Conservation (phyloP, 805 yeast species). For the Candida quercuum region DNA sequence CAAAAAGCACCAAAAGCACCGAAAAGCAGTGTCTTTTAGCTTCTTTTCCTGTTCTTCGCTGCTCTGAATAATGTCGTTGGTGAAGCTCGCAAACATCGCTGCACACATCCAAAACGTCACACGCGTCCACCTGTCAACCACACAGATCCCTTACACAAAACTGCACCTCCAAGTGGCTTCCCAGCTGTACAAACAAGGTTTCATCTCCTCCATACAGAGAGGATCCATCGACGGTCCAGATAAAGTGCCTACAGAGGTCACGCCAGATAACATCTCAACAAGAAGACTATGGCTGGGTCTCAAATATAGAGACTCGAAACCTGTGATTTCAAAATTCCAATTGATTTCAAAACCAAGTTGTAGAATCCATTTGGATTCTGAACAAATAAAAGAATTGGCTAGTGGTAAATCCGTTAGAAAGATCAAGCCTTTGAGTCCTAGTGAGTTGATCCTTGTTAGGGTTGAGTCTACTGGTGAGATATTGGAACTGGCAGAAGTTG, state of each 20-base stretch:
- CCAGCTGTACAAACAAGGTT: slow-evolving; percentile 87
- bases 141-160: slow-evolving; percentile 79
- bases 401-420: slow-evolving; percentile 71
- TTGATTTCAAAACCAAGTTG: slow-evolving; percentile 84
- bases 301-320: slow-evolving; percentile 75
- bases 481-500: slow-evolving; percentile 82
- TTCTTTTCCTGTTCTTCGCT: too few relatives aligned
- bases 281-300: slow-evolving; percentile 89
- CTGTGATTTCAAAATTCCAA: slow-evolving; percentile 68
- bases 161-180: slow-evolving; percentile 79
- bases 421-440: slow-evolving; percentile 80
- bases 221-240: slow-evolving; percentile 90
- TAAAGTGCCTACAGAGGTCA: slow-evolving; percentile 60
- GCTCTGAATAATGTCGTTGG: slow-evolving; percentile 96
- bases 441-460: slow-evolving; percentile 75
- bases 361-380: slow-evolving; percentile 54
- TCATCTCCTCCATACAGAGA: slow-evolving; percentile 74
- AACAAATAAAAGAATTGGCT: slow-evolving; percentile 68
- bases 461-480: slow-evolving; percentile 41
- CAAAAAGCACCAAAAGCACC: too few relatives aligned
- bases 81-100: slow-evolving; percentile 76
- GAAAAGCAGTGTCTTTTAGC: too few relatives aligned
- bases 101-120: slow-evolving; percentile 87
- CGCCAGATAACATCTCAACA: slow-evolving; percentile 80
- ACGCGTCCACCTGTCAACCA: slow-evolving; percentile 63